These are phyloP conservation scores for Candida ascalaphidarum DNA, from an alignment of 805 yeast species.

Conservation along the genomic window DNA sequence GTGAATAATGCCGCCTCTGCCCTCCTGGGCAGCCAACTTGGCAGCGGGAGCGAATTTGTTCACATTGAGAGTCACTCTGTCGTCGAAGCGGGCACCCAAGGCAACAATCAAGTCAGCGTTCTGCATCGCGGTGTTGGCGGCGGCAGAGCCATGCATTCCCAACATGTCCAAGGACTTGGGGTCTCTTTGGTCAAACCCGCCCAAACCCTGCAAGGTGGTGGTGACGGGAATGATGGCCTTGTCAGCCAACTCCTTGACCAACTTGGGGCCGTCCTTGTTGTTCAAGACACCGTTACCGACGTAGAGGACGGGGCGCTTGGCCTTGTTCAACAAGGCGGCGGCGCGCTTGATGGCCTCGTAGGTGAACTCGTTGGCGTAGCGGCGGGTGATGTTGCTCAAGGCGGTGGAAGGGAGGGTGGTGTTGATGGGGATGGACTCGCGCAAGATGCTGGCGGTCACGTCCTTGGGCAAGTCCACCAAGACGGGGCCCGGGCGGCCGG, in stretches of 20 bases:
- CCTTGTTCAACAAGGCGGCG: conserved; percentile 68
- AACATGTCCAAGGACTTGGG: conserved; percentile 89
- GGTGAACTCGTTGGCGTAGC: conserved; percentile 67
- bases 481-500: conserved; percentile 98
- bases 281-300: conserved; percentile 89
- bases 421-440: conserved; percentile 75
- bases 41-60: conserved; percentile 92
- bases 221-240: conserved; percentile 94
- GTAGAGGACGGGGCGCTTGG: conserved; percentile 82
- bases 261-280: conserved; percentile 68
- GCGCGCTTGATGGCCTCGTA: conserved; percentile 66
- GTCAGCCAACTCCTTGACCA: conserved; percentile 77
- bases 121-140: conserved; percentile 92
- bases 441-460: conserved; percentile 86
- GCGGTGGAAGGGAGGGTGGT: conserved; percentile 72
- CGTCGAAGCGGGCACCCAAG: conserved; percentile 95
- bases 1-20: conserved; percentile 93
- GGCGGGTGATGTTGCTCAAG: conserved; percentile 58
- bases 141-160: conserved; percentile 97
- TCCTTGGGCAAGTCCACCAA: conserved; percentile 96
- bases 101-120: conserved; percentile 90
- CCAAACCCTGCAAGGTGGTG: conserved; percentile 88
- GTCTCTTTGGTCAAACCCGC: conserved; percentile 89
- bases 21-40: conserved; percentile 76
- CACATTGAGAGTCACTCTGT: conserved; percentile 89